phyloP scores from a whole-genome alignment of 192 early-diverging fungal species.

The Linnemannia elongata region DNA sequence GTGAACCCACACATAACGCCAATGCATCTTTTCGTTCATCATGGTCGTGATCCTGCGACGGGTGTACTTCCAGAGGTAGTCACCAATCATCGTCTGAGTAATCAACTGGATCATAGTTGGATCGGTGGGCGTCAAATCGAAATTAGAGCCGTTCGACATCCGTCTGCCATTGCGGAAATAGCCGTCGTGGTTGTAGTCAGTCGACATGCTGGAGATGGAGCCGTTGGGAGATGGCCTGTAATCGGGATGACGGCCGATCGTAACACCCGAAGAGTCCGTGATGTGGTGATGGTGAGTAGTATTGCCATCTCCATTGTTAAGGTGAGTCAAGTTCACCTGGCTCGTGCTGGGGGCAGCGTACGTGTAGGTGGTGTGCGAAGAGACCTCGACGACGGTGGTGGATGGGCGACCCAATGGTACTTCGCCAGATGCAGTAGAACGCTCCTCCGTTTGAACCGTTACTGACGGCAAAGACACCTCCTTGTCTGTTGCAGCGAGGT shows the following conservation, averaged over 20 bases:
- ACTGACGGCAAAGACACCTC: conserved; percentile 10
- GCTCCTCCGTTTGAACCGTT: neutral
- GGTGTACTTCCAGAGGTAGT: conserved; percentile 81
- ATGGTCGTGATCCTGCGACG: conserved; percentile 62
- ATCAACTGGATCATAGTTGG: conserved; percentile 78
- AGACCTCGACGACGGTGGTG: conserved; percentile 26
- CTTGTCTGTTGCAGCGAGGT: neutral
- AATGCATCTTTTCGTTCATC: conserved; percentile 73
- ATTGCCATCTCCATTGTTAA: conserved; percentile 5
- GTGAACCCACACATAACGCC: conserved; percentile 86
- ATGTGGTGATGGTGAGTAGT: conserved; percentile 28
- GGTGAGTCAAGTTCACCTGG: conserved; percentile 6
- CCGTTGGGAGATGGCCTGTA: conserved; percentile 29
- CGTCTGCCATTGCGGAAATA: conserved; percentile 27
- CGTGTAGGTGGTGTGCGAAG: conserved; percentile 31
- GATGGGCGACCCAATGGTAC: neutral
- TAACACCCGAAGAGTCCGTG: conserved; percentile 34
- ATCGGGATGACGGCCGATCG: conserved; percentile 27
- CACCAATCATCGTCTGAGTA: conserved; percentile 85
- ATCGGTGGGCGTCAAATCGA: conserved; percentile 55
- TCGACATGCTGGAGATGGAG: conserved; percentile 51
- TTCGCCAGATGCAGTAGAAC: neutral
- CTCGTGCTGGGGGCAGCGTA: conserved; percentile 19
- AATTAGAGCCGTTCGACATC: conserved; percentile 33
- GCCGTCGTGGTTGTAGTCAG: conserved; percentile 39